These are phyloP conservation scores for Rhodotorula babjevae DNA, from an alignment of 768 basidiomycete species.

Conservation along the genomic window DNA sequence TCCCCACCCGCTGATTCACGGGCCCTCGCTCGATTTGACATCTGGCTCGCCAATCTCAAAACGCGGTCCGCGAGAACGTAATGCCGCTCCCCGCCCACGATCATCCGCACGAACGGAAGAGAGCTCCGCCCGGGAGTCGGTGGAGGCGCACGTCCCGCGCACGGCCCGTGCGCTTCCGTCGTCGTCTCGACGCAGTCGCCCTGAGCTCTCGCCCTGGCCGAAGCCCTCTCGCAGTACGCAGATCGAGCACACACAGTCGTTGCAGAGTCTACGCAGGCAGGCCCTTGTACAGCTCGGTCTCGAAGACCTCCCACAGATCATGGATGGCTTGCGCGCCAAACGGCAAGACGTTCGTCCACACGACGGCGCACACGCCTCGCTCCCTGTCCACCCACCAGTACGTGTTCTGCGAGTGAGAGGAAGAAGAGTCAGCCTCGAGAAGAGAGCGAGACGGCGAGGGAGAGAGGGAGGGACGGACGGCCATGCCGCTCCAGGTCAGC, in stretches of 20 bases:
- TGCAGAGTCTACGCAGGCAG: background rate
- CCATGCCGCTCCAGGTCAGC: conserved; percentile 23
- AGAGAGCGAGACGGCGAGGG: background rate
- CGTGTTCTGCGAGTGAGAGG: background rate
- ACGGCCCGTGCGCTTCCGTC: background rate
- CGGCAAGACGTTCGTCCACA: background rate
- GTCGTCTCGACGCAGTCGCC: too few relatives aligned
- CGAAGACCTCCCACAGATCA: background rate
- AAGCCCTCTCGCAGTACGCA: too few relatives aligned
- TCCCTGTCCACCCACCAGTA: conserved; percentile 16
- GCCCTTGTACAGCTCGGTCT: background rate
- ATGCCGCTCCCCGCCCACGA: too few relatives aligned
- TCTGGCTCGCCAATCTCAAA: too few relatives aligned
- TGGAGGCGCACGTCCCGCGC: too few relatives aligned
- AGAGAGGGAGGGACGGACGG: background rate
- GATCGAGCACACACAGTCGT: too few relatives aligned
- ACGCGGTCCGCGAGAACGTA: too few relatives aligned
- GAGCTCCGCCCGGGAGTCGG: too few relatives aligned
- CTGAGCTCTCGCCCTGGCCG: too few relatives aligned
- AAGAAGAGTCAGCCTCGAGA: accelerated
- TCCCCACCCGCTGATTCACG: too few relatives aligned
- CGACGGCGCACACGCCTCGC: background rate
- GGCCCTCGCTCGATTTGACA: too few relatives aligned
- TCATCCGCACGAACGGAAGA: too few relatives aligned
- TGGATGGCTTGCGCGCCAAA: background rate